Conservation (phyloP, 495 filamentous ascomycete genomes). For the Penicillium mononematosum region DNA sequence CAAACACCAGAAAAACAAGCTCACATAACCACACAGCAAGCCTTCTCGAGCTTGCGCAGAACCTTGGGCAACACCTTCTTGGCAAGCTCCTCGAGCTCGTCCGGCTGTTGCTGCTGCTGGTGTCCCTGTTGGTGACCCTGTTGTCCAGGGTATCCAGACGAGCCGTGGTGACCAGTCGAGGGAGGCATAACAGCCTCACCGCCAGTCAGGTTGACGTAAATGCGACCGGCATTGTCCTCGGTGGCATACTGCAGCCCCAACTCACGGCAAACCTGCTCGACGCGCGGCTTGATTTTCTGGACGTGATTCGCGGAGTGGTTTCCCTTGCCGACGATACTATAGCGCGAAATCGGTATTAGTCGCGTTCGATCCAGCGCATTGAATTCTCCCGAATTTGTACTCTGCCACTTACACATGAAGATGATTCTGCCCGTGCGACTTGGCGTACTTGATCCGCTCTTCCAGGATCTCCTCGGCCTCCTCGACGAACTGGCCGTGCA, state of each 20-base stretch:
- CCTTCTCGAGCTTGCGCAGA: slow-evolving; percentile 63
- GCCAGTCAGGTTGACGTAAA: slow-evolving; percentile 69
- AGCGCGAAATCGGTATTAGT: background rate
- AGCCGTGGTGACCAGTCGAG: slow-evolving; percentile 37
- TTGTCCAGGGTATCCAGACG: slow-evolving; percentile 8
- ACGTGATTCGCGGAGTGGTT: slow-evolving; percentile 78
- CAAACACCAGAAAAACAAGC: slow-evolving; percentile 9
- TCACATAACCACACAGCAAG: slow-evolving; percentile 81
- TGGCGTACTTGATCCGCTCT: slow-evolving; percentile 73
- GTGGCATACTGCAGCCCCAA: slow-evolving; percentile 76
- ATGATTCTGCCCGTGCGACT: slow-evolving; percentile 67
- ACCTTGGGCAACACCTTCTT: slow-evolving; percentile 59
- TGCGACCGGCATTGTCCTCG: slow-evolving; percentile 83
- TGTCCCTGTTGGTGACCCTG: slow-evolving; percentile 31
- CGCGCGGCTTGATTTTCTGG: slow-evolving; percentile 87
- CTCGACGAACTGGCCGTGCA: slow-evolving; percentile 90
- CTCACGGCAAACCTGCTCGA: slow-evolving; percentile 80
- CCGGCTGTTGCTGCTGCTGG: slow-evolving; percentile 51
- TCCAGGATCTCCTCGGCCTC: slow-evolving; percentile 91
- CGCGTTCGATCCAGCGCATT: background rate
- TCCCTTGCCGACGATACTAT: slow-evolving; percentile 86
- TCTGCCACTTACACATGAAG: slow-evolving; percentile 61
- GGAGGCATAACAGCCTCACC: slow-evolving; percentile 56
- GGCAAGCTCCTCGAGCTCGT: slow-evolving; percentile 63
- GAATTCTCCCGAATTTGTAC: background rate